Conservation (phyloP, 345 rosid genomes). For the Gossypium arboreum region DNA sequence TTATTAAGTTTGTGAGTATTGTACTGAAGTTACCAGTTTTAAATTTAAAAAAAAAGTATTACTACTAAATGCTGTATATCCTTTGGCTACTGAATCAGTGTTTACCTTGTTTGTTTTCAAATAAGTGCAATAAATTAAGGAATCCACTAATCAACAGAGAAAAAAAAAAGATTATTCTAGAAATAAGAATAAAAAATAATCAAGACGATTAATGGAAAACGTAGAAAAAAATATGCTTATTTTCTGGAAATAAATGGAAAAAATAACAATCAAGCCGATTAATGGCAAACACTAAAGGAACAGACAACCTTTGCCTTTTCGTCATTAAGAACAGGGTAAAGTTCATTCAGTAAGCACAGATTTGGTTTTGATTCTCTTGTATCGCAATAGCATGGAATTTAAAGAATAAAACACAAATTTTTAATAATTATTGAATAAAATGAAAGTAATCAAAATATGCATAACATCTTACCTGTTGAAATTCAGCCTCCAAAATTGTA, state of each 20-base stretch:
- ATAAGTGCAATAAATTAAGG: not conserved
- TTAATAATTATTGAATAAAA: not conserved
- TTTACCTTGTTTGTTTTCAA: not conserved
- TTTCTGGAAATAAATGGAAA: not conserved
- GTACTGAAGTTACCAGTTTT: not conserved
- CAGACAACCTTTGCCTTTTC: not conserved
- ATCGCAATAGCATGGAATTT: not conserved
- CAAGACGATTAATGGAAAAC: not conserved
- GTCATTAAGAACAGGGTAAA: not conserved
- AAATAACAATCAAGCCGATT: not conserved
- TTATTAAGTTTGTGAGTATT: constrained; percentile 19
- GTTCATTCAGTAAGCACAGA: not conserved
- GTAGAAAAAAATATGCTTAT: not conserved
- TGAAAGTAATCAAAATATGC: not conserved
- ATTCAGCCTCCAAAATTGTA: not conserved
- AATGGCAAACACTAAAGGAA: not conserved
- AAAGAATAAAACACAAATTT: too few relatives aligned
- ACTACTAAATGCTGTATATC: not conserved
- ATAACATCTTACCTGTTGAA: not conserved
- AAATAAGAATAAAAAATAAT: too few relatives aligned
- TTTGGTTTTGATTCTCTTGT: not conserved
- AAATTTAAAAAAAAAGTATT: not conserved
- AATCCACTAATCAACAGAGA: not conserved
- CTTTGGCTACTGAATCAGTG: not conserved
- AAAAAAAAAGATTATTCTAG: not conserved